Evolutionary conservation across 208 protist genomes (phyloP).

Genomic region (Leishmania mexicana): DNA sequence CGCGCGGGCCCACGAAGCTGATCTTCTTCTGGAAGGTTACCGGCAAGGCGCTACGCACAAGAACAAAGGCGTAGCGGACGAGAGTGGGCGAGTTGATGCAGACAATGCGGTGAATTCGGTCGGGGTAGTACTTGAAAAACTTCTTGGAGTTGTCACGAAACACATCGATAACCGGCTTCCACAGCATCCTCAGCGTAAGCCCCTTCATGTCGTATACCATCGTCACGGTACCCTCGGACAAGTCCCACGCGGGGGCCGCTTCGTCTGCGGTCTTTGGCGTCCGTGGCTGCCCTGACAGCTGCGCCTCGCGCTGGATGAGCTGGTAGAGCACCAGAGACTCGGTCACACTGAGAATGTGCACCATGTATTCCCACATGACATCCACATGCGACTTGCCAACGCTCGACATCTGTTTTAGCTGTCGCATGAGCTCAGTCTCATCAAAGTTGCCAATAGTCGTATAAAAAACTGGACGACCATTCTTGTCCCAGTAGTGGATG

Average conservation of each 20-base stretch:
- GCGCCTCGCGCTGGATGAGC: conserved; percentile 19
- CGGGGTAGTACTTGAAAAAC: conserved; percentile 54
- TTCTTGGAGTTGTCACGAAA: conserved; percentile 31
- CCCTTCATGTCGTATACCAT: conserved; percentile 49
- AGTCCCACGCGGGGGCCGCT: neutral
- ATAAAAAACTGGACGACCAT: conserved; percentile 63
- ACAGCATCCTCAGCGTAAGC: conserved; percentile 31
- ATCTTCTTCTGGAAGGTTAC: conserved; percentile 44
- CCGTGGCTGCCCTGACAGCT: neutral
- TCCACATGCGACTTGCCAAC: conserved; percentile 39
- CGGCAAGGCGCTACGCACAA: conserved; percentile 25
- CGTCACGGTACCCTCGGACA: conserved; percentile 23
- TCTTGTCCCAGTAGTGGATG: conserved; percentile 76
- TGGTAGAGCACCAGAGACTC: conserved; percentile 46
- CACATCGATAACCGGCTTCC: conserved; percentile 35
- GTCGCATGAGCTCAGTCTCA: conserved; percentile 22
- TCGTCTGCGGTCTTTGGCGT: neutral
- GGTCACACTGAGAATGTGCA: conserved; percentile 46
- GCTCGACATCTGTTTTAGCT: conserved; percentile 36
- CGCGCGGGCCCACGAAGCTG: conserved; percentile 32
- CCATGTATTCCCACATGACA: conserved; percentile 39
- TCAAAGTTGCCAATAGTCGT: conserved; percentile 33
- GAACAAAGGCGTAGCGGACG: conserved; percentile 31
- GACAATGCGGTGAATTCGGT: conserved; percentile 52
- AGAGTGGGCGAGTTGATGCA: conserved; percentile 49